Base-by-base conservation (phyloP, 2,329 filamentous ascomycete species). In the Venturia pyrina region DNA sequence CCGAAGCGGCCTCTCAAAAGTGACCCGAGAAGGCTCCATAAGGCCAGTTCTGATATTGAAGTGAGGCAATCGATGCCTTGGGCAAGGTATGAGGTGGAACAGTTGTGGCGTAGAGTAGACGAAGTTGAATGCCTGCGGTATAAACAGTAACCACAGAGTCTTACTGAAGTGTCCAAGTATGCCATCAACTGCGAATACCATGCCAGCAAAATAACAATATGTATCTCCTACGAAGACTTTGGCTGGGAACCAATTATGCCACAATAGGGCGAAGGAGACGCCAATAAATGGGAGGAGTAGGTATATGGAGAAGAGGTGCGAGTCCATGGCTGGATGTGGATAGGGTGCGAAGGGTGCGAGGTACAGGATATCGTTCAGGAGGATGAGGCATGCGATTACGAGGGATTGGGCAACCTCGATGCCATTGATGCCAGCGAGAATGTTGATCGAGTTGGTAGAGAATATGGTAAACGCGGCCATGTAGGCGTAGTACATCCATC, bases 121-220 rank as follows among this genome's bases (percentile, higher is more conserved):
- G 75, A 98, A 98, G 80, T 99, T 99, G 84, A 96, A 92, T 71
- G 96, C 89, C 78, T 99, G 95, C 17, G 95, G 95, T 48, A 96
- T 83, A 70, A 99, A 89, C 10, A 99, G 83, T 63, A 99, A 84
- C 66, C 96, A 84, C 59, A 99, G 83, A 0, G 95, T 99, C 79
- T 99, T 99, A 80, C 90, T 96, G 80, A 99, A 99, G 79, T 99
- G 95, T 32, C 95, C 95, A 64, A 97, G 83, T 73, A 99, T 98
- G 69, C 91, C 92, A 69, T 98, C 95, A 57, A 97, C 93, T 65
- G 93, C 95, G 75, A 99, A 99, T 48, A 98, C 90, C 92, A 99
- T 99, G 70, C 95, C 95, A 0, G 95, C 95, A 77, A 99, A 97
- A 79, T 99, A 99, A 83, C 95, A 99, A 83, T 98, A 99, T 4